phyloP scores from a whole-genome alignment of 2,329 filamentous ascomycete species.

The Cladobotryum mycophilum region DNA sequence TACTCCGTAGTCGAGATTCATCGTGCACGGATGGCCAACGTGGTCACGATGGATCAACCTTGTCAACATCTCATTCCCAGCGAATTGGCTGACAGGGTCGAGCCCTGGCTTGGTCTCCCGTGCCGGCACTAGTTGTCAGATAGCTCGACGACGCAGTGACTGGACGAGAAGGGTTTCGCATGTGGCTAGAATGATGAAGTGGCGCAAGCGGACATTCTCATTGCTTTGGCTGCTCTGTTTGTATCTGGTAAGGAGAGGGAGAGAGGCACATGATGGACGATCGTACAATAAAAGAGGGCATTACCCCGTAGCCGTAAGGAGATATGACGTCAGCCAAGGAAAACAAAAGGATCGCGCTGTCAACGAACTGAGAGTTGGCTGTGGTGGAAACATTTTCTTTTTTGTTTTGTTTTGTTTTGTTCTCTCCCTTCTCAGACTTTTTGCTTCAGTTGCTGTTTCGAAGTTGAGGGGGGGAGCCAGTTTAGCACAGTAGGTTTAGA shows the following conservation, averaged over 20 bases:
- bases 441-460: background rate
- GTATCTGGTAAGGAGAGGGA: background rate
- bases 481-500: background rate
- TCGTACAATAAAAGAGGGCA: too few relatives aligned
- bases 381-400: too few relatives aligned
- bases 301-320: too few relatives aligned
- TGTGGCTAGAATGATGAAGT: too few relatives aligned
- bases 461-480: background rate
- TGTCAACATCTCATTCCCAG: background rate
- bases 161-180: too few relatives aligned
- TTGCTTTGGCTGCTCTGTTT: background rate
- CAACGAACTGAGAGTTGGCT: too few relatives aligned
- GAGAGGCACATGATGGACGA: too few relatives aligned
- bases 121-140: background rate
- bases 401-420: background rate
- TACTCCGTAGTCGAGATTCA: too few relatives aligned
- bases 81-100: background rate
- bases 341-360: too few relatives aligned
- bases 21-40: background rate
- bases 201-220: too few relatives aligned
- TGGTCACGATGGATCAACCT: background rate
- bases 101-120: background rate
- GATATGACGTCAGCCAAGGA: too few relatives aligned
- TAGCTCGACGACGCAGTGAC: background rate
- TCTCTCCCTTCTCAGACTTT: background rate